phyloP scores from a whole-genome alignment of 2,329 filamentous ascomycete genomes.

The Aspergillus brasiliensis region DNA sequence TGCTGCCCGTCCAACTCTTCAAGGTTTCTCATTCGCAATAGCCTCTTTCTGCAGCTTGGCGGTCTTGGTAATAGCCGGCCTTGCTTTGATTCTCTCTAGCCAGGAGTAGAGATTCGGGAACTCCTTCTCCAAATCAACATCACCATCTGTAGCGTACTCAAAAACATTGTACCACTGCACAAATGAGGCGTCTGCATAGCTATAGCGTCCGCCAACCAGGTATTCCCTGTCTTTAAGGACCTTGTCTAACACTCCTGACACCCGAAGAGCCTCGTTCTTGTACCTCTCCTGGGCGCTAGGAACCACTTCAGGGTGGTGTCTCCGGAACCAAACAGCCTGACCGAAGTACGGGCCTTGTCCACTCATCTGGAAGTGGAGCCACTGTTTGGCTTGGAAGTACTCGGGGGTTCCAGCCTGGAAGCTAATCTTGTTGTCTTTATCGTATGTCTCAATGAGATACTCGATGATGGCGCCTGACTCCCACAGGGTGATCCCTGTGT shows the following conservation, averaged over 20 bases:
- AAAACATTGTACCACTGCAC: constrained; percentile 38
- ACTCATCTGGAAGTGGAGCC: constrained; percentile 49
- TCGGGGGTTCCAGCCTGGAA: constrained; percentile 39
- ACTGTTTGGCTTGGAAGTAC: constrained; percentile 45
- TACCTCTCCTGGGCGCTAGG: constrained; percentile 49
- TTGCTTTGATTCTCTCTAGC: constrained; percentile 31
- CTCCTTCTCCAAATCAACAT: constrained; percentile 31
- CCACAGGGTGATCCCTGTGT: constrained; percentile 45
- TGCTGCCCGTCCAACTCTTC: background rate
- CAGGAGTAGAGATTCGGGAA: constrained; percentile 34
- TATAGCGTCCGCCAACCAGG: constrained; percentile 47
- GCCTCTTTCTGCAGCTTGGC: constrained; percentile 21
- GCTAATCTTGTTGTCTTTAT: constrained; percentile 42
- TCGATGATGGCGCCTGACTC: constrained; percentile 50
- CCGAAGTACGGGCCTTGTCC: constrained; percentile 55
- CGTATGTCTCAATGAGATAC: constrained; percentile 50
- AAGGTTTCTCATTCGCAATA: background rate
- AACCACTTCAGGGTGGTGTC: constrained; percentile 47
- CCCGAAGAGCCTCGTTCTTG: constrained; percentile 46
- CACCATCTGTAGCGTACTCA: constrained; percentile 7
- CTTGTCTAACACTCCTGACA: constrained; percentile 48
- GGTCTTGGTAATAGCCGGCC: constrained; percentile 28
- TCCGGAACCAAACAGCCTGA: constrained; percentile 48
- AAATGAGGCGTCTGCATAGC: constrained; percentile 48
- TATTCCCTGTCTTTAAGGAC: constrained; percentile 40